These are phyloP conservation scores for Silene vulgaris DNA, from an alignment of 179 eudicot genomes.

Conservation along the genomic window DNA sequence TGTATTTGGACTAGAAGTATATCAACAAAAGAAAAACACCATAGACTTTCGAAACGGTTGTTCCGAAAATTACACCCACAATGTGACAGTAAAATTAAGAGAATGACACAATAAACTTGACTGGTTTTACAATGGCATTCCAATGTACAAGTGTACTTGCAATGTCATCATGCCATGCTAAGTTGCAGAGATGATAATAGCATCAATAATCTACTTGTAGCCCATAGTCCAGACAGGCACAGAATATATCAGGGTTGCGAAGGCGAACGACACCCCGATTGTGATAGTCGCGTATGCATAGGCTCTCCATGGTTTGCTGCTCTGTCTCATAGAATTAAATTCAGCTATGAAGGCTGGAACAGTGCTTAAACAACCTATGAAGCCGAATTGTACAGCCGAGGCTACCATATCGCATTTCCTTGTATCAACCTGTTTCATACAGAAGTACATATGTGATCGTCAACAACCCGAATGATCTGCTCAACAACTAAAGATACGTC, in stretches of 20 bases:
- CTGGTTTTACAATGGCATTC: conserved; percentile 1
- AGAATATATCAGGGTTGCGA: conserved; percentile 56
- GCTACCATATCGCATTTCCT: conserved; percentile 45
- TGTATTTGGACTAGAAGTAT: no score
- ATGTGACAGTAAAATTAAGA: no score
- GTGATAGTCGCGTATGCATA: conserved; percentile 61
- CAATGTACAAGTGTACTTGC: conserved; percentile 2
- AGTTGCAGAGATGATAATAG: background rate
- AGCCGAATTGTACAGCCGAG: conserved; percentile 61
- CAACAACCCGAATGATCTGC: no score
- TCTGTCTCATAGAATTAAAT: conserved; percentile 57
- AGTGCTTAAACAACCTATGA: conserved; percentile 75
- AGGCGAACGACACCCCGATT: conserved; percentile 40
- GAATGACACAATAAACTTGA: no score
- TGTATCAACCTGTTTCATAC: conserved; percentile 43
- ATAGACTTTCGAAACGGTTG: no score
- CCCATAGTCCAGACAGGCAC: conserved; percentile 43
- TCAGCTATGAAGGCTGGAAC: conserved; percentile 85
- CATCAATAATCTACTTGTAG: conserved; percentile 19
- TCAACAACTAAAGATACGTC: no score
- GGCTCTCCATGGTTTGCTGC: conserved; percentile 61
- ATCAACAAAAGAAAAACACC: no score
- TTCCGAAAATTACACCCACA: no score
- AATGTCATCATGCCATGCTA: conserved; percentile 16
- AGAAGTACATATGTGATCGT: background rate